A percentile compares a stretch with the other conserved stretches of the same genome.
phyloP scores from a whole-genome alignment of 106 monocot genomes.

The Phalaenopsis equestris region DNA sequence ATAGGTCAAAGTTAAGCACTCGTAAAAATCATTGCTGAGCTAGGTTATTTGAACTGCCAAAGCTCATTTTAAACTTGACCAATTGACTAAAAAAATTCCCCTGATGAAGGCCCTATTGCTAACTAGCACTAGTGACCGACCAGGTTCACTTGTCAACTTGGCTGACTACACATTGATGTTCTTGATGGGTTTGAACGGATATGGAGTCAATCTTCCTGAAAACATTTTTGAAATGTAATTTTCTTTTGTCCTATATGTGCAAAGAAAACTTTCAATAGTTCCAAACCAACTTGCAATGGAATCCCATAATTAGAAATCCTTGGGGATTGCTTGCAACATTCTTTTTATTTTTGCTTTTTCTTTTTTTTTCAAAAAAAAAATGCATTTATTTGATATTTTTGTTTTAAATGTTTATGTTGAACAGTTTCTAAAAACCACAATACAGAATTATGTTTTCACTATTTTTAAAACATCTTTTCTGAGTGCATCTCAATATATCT shows the following conservation, averaged over 20 bases:
- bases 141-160: background rate
- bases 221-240: background rate
- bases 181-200: background rate
- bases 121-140: background rate
- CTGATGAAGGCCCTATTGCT: background rate
- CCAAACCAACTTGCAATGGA: no score
- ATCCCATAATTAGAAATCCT: no score
- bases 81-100: background rate
- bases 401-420: no score
- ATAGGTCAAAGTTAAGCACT: background rate
- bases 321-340: no score
- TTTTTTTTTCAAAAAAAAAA: no score
- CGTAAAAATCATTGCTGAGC: background rate
- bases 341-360: no score
- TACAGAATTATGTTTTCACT: no score
- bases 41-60: background rate
- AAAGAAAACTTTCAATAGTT: no score
- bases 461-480: no score
- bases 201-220: background rate
- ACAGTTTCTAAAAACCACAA: no score
- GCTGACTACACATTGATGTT: background rate
- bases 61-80: background rate
- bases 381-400: no score
- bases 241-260: background rate
- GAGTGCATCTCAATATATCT: no score